phyloP scores from a whole-genome alignment of 257 asterid species.

The Solanum piurae region DNA sequence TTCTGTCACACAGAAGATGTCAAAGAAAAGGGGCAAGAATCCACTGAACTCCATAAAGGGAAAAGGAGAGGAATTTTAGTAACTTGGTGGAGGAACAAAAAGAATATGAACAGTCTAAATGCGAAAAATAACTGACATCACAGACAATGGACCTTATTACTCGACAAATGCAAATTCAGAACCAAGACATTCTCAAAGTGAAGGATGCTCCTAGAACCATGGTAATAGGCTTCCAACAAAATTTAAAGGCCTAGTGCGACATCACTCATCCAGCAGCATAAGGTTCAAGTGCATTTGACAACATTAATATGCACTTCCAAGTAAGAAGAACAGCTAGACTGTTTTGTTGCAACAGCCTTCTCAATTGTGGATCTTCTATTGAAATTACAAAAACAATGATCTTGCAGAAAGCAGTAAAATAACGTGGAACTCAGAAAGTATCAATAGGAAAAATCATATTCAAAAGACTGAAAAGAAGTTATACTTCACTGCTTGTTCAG shows the following conservation, averaged over 20 bases:
- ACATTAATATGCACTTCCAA: neutral
- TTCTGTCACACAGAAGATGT: neutral
- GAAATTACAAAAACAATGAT: neutral
- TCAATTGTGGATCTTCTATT: neutral
- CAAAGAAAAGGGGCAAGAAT: neutral
- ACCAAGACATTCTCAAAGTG: neutral
- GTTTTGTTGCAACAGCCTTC: neutral
- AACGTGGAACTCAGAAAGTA: neutral
- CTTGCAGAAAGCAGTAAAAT: neutral
- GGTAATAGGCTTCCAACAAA: neutral
- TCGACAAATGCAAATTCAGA: neutral
- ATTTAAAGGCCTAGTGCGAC: neutral
- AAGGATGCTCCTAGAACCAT: neutral
- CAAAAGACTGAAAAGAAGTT: neutral
- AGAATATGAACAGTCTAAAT: neutral
- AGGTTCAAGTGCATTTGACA: neutral
- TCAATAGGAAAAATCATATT: neutral
- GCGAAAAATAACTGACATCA: neutral
- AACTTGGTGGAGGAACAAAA: neutral
- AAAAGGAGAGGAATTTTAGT: neutral
- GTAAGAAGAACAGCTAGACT: neutral
- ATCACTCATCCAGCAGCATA: neutral
- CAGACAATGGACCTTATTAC: neutral
- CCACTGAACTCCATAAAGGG: neutral
- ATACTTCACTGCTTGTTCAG: constrained; percentile 67